These are phyloP conservation scores for Rhodotorula diobovata DNA, from an alignment of 768 basidiomycete species.

Conservation along the genomic window DNA sequence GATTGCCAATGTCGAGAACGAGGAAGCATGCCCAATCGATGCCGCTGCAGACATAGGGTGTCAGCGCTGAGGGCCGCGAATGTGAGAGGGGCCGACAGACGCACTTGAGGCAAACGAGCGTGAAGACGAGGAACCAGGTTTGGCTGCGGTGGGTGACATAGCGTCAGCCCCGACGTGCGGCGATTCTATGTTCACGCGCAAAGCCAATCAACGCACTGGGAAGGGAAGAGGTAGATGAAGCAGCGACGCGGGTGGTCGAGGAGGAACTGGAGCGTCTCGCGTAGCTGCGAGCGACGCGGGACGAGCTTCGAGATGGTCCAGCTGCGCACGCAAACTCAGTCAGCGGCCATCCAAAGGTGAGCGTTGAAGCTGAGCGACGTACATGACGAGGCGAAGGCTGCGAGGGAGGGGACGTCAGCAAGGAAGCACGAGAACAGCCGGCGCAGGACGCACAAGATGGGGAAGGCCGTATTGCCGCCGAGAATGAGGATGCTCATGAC, in stretches of 20 bases:
- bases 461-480: conserved; percentile 85
- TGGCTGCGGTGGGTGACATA: not conserved
- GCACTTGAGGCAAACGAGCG: conserved; percentile 35
- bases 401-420: not conserved
- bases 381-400: conserved; percentile 81
- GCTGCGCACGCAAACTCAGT: conserved; percentile 49
- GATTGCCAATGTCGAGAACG: conserved; percentile 77
- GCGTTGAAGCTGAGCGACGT: conserved; percentile 40
- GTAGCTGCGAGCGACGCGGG: conserved; percentile 57
- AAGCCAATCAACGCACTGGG: not conserved
- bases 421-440: not conserved
- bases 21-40: conserved; percentile 89
- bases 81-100: not conserved
- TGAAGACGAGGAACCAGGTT: conserved; percentile 40
- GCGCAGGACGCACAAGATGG: conserved; percentile 57
- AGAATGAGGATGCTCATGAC: conserved; percentile 66
- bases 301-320: conserved; percentile 67
- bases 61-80: not conserved
- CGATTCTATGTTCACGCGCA: too few relatives aligned
- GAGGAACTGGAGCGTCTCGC: conserved; percentile 82
- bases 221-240: conserved; percentile 43
- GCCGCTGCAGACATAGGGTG: not conserved
- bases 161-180: not conserved
- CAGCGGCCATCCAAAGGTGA: not conserved
- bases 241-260: conserved; percentile 81